Conservation (phyloP, 768 basidiomycete genomes). For the Gloeophyllum trabeum region DNA sequence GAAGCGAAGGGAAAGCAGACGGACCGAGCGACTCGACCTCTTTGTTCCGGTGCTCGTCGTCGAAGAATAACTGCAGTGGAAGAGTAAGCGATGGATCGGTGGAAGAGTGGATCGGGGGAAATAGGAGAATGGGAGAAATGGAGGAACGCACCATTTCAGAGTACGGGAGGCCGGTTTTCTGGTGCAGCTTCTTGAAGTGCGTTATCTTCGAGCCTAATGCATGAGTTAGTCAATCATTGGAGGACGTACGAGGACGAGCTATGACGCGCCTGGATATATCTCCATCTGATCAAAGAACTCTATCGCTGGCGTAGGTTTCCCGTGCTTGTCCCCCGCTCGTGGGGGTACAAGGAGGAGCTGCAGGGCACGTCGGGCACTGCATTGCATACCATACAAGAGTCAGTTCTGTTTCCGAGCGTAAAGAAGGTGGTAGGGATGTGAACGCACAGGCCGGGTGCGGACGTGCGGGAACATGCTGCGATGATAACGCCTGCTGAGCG, state of each 20-base stretch:
- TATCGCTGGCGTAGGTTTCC: conserved; percentile 32
- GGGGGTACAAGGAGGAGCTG: conserved; percentile 43
- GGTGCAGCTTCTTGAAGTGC: conserved; percentile 63
- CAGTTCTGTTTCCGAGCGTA: background rate
- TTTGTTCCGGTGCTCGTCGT: conserved; percentile 32
- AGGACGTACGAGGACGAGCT: conserved; percentile 20
- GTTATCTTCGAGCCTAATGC: conserved; percentile 47
- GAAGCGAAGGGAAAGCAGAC: conserved; percentile 6
- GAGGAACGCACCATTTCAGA: conserved; percentile 32
- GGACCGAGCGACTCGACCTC: conserved; percentile 37
- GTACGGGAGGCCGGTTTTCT: conserved; percentile 40
- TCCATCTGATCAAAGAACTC: conserved; percentile 61
- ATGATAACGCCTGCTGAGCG: conserved; percentile 37
- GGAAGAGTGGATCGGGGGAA: background rate
- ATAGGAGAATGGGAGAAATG: background rate
- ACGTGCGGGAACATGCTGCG: conserved; percentile 68
- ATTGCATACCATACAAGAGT: background rate
- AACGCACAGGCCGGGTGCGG: conserved; percentile 60
- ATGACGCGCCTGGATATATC: conserved; percentile 73
- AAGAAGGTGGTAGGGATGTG: conserved; percentile 3
- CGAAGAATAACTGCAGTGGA: conserved; percentile 33
- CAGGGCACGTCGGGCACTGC: conserved; percentile 71
- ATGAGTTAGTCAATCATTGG: background rate
- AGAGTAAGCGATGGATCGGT: too few relatives aligned
- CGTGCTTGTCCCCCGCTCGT: conserved; percentile 17